Evolutionary conservation across 441 rosid species (phyloP).

Genomic region (Viola pubescens): DNA sequence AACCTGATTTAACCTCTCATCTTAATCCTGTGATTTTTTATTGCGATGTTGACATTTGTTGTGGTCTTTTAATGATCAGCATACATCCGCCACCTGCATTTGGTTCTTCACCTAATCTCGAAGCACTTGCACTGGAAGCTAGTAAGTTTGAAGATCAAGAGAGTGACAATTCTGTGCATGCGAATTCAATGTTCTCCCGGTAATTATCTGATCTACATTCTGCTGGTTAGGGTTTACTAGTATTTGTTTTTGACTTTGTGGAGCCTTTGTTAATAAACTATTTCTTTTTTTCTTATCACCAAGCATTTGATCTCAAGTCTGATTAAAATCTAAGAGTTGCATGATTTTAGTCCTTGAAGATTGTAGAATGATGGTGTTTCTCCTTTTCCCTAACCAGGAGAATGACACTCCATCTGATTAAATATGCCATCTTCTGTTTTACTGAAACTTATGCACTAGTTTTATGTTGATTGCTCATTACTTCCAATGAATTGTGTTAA

Average conservation of each 20-base stretch:
- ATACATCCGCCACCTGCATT: constrained; percentile 85
- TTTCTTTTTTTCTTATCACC: neutral
- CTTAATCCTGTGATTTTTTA: neutral
- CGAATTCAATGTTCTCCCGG: constrained; percentile 60
- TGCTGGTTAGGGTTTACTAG: neutral
- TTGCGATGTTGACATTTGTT: constrained; percentile 15
- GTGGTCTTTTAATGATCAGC: constrained; percentile 40
- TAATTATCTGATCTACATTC: constrained; percentile 22
- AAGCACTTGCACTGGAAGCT: constrained; percentile 48
- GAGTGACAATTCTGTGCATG: constrained; percentile 57
- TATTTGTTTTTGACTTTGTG: neutral
- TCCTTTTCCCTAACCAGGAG: neutral
- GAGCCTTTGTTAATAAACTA: neutral
- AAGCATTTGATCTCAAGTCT: neutral
- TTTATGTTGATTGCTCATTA: neutral
- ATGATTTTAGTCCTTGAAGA: neutral
- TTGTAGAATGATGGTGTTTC: neutral
- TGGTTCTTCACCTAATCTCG: constrained; percentile 79
- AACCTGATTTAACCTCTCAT: neutral
- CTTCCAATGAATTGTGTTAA: neutral
- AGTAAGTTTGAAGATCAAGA: constrained; percentile 43
- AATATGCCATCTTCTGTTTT: neutral
- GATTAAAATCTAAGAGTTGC: neutral
- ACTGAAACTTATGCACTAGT: neutral
- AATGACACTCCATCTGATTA: neutral